Evolutionary conservation across 2,329 filamentous ascomycete genomes (phyloP), one percentile per base, ranked within the genome.

Genomic region (Xylariaceae sp.): DNA sequence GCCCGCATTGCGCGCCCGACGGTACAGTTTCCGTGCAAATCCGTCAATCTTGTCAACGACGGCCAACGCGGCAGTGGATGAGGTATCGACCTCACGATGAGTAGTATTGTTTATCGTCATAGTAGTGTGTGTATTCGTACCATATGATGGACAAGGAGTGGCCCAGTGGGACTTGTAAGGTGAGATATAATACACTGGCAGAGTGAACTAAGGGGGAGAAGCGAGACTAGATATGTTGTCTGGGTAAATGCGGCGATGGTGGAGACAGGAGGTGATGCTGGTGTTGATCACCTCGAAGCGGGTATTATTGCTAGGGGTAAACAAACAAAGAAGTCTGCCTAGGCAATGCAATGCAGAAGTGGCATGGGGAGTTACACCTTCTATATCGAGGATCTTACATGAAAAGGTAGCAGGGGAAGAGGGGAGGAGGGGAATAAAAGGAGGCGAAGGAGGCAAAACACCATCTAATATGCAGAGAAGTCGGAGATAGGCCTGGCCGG

Each of bases 21-120:
- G 76, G 68, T 82, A 84, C 13, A 86, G 76, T 53, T 77, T 77
- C 51, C 80, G 78, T 51, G 82, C 82, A 66, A 81, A 80, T 59
- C 77, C 77, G 70, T 83, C 82, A 67, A 83, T 76, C 53, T 76
- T 76, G 69, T 84, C 81, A 71, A 86, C 81, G 65, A 79, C 76
- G 58, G 76, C 73, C 59, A 61, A 37, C 8, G 58, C 55, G 7
- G 55, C 49, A 10, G 61, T 53, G 9, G 58, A 55, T n/a, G 56
- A 39, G 48, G 44, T 35, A 9, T 50, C 55, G 44, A 10, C 35
- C 42, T 61, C 58, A n/a, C 23, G 23, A 30, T 59, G 54, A 10
- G 44, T 9, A 10, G 44, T 9, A 13, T 35, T 45, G 51, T 53
- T 37, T 42, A 52, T 47, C 51, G 56, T 56, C 59, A 60, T 56